Evolutionary conservation across 805 yeast species (phyloP).

Genomic region (Kurtzmaniella cleridarum): DNA sequence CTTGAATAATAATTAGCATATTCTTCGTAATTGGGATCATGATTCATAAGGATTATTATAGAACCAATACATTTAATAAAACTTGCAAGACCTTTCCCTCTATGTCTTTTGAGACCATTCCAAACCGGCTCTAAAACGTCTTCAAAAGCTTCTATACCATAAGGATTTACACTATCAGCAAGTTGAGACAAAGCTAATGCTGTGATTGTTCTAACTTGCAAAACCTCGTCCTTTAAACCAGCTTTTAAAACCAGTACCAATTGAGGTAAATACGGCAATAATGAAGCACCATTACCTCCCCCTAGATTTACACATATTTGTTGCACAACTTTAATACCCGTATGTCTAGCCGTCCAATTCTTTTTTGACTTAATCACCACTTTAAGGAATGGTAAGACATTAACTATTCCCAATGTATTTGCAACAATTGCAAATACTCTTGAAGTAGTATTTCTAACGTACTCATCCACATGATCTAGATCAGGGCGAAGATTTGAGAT

Average conservation of each 20-base stretch:
- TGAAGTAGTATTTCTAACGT: constrained; percentile 69
- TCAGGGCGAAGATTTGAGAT: constrained; percentile 77
- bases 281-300: constrained; percentile 44
- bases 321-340: constrained; percentile 74
- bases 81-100: constrained; percentile 74
- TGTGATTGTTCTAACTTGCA: constrained; percentile 61
- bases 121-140: constrained; percentile 68
- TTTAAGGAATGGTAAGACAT: constrained; percentile 69
- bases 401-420: constrained; percentile 66
- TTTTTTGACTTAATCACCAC: constrained; percentile 76
- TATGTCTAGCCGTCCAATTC: constrained; percentile 77
- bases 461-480: constrained; percentile 77
- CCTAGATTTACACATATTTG: constrained; percentile 69
- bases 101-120: constrained; percentile 68
- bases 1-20: constrained; percentile 72
- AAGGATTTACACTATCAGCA: constrained; percentile 80
- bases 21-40: constrained; percentile 47
- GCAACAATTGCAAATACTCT: constrained; percentile 82
- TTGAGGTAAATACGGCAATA: constrained; percentile 67
- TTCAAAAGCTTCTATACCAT: constrained; percentile 87
- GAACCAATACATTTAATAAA: constrained; percentile 74
- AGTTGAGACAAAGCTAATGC: constrained; percentile 68
- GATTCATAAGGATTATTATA: constrained; percentile 78
- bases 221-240: constrained; percentile 61
- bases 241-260: constrained; percentile 57